Base-by-base conservation (phyloP, 345 rosid genomes). In the Gossypium mustelinum region DNA sequence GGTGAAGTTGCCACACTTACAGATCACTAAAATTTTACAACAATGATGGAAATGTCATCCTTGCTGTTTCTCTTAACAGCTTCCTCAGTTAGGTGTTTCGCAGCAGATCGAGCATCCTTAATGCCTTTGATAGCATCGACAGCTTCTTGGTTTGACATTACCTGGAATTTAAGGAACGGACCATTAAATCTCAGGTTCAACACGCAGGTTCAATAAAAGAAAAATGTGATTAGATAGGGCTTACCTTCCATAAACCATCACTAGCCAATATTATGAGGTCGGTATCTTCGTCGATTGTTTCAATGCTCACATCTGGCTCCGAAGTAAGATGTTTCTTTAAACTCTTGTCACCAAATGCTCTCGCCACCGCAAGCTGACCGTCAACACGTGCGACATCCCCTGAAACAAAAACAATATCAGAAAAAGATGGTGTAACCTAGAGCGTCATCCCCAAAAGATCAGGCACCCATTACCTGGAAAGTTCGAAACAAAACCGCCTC, bases 261-360 rank as follows among this genome's bases (percentile, higher is more conserved):
- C 99, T 94, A 3, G 97, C 96, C 79, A 94, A 77, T 79, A 95
- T 86, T 50, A 91, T 82, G 61, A 77, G 90, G 25, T 95, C 96
- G 1, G 92, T 86, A 73, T 82, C 94, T 67, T 89, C 89, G 13
- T 79, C 86, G n/a, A 95, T 83, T 48, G 47, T 72, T 73, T 93
- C 94, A 60, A 82, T 79, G 0, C 76, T 60, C 45, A 93, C 90
- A 71, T 93, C 82, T 25, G 99, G 99, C 70, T 95, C 96, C 18
- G 97, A 91, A 78, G 96, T 91, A 75, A 95, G 88, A 85, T 93
- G 99, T 69, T 69, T 76, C 86, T 95, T 93, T 81, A 93, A 72
- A 82, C 91, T 87, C 89, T 90, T 91, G 81, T 95, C 96, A 75
- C 99, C 99, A 72, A 95, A 95, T 63, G 98, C 97, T 76, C 99